phyloP scores from a whole-genome alignment of 179 eudicot species.

The Silene vulgaris region DNA sequence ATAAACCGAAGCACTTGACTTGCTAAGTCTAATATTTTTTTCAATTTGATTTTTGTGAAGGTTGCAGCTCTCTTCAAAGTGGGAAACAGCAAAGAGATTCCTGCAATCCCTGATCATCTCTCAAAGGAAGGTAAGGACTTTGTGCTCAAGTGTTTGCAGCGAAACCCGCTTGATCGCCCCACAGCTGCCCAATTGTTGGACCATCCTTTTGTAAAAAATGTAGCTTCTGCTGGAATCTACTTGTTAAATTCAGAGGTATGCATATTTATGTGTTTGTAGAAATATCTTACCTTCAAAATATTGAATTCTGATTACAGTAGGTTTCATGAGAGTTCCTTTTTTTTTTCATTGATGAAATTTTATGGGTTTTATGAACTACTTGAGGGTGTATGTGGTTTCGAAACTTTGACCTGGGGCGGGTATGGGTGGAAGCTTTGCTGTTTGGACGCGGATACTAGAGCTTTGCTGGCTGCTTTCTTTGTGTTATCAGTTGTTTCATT shows the following conservation, averaged over 20 bases:
- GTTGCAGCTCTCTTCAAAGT: conserved; percentile 91
- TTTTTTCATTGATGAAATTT: too few relatives aligned
- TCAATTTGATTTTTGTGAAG: conserved; percentile 30
- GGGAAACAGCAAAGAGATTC: conserved; percentile 88
- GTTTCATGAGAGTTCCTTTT: too few relatives aligned
- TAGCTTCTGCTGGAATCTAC: conserved; percentile 48
- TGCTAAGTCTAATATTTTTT: not conserved
- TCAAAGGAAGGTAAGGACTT: conserved; percentile 86
- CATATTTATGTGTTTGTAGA: not conserved
- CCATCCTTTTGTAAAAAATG: conserved; percentile 68
- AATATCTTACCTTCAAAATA: not conserved
- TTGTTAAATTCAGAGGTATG: conserved; percentile 34
- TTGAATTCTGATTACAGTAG: not conserved
- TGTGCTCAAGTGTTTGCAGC: conserved; percentile 70
- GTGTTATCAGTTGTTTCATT: not conserved
- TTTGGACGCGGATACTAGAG: too few relatives aligned
- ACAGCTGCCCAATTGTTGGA: conserved; percentile 74
- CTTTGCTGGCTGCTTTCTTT: not conserved
- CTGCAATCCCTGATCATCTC: conserved; percentile 72
- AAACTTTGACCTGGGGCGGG: too few relatives aligned
- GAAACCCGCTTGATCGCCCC: conserved; percentile 69
- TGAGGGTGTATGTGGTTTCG: too few relatives aligned
- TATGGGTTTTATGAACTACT: too few relatives aligned
- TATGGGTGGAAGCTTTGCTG: too few relatives aligned
- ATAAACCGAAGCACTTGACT: not conserved